A percentile compares a stretch with the other conserved stretches of the same genome.
Evolutionary conservation across 257 asterid species (phyloP).

Genomic region (Nicotiana benthamiana): DNA sequence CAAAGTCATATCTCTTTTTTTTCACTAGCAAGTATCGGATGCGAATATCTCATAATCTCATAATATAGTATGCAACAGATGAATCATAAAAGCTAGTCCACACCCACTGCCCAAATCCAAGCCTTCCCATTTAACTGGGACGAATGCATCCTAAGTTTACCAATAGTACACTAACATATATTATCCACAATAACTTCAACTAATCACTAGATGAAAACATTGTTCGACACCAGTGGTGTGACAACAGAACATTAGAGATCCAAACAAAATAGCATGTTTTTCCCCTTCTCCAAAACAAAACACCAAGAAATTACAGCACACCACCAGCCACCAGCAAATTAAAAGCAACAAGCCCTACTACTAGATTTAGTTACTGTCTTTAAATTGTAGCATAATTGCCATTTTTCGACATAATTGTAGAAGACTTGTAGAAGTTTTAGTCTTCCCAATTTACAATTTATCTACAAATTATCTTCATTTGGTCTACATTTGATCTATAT

Average conservation of each 20-base stretch:
- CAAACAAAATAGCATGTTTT: background rate
- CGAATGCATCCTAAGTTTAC: background rate
- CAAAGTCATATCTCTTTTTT: no score
- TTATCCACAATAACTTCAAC: background rate
- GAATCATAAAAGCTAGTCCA: background rate
- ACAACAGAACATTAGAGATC: slow-evolving; percentile 15
- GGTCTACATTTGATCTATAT: no score
- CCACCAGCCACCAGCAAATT: slow-evolving; percentile 8
- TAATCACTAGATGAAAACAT: background rate
- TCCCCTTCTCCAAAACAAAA: slow-evolving; percentile 7
- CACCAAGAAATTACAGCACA: slow-evolving; percentile 6
- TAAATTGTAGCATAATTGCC: no score
- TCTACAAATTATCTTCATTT: no score
- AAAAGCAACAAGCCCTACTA: background rate
- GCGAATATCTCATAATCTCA: background rate
- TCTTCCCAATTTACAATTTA: no score
- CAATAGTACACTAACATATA: background rate
- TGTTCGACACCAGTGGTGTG: slow-evolving; percentile 43
- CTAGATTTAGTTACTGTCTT: slow-evolving; percentile 17
- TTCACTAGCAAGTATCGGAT: background rate
- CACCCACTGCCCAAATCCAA: background rate
- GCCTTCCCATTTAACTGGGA: background rate
- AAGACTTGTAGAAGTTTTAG: no score
- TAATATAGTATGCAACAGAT: background rate
- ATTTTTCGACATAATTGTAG: no score